A percentile compares a stretch with the other conserved stretches of the same genome.
phyloP scores from a whole-genome alignment of 495 filamentous ascomycete genomes.

The Penicillium subrubescens region DNA sequence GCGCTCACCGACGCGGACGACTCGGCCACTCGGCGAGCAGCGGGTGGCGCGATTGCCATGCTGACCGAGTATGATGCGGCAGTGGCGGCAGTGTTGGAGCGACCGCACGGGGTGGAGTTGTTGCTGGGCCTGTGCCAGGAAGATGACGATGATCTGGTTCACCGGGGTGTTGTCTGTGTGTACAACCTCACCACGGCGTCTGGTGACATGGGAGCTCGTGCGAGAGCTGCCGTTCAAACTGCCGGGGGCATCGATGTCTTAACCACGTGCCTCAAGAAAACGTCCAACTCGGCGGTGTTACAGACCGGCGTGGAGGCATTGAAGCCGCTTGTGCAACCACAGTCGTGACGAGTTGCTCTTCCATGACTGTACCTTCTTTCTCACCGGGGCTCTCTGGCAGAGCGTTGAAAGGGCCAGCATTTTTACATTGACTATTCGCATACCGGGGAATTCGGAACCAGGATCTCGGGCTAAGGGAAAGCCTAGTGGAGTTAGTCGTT shows the following conservation, averaged over 20 bases:
- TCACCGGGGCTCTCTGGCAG: not conserved
- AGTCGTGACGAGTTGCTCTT: constrained; percentile 6
- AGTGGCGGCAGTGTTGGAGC: constrained; percentile 66
- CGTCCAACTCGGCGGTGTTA: constrained; percentile 62
- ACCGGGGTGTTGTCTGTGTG: constrained; percentile 78
- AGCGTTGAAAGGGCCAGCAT: not conserved
- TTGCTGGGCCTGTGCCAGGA: constrained; percentile 76
- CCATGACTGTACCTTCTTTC: constrained; percentile 2
- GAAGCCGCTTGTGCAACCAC: constrained; percentile 56
- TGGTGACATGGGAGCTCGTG: constrained; percentile 44
- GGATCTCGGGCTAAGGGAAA: not conserved
- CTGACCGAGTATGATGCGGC: constrained; percentile 75
- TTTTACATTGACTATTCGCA: not conserved
- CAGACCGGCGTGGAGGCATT: constrained; percentile 64
- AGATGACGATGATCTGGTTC: constrained; percentile 70
- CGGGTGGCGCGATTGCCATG: constrained; percentile 85
- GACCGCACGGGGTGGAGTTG: constrained; percentile 68
- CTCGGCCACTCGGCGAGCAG: constrained; percentile 73
- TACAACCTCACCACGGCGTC: constrained; percentile 49
- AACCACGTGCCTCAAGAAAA: constrained; percentile 64
- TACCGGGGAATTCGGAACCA: not conserved
- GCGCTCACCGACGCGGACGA: constrained; percentile 88
- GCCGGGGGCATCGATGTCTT: constrained; percentile 61
- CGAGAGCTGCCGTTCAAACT: constrained; percentile 39
- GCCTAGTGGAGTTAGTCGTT: not conserved